phyloP scores from a whole-genome alignment of 2,329 filamentous ascomycete genomes.

The Pseudogymnoascus sp. region DNA sequence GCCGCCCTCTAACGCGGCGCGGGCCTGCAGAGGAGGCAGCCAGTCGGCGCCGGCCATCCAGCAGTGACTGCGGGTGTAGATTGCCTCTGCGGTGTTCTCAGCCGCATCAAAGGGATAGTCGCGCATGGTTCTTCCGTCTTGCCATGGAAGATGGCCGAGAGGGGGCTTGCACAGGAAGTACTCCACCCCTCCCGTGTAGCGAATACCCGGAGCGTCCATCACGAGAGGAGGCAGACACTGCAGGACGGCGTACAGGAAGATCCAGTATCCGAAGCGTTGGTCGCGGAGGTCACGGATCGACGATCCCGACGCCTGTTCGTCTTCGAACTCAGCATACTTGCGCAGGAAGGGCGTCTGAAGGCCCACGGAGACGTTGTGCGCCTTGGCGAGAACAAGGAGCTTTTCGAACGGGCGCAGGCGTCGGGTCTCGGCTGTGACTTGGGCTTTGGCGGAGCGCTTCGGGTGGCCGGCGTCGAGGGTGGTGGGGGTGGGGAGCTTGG shows the following conservation, averaged over 20 bases:
- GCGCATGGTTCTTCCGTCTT: slow-evolving; percentile 58
- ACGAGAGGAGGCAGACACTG: slow-evolving; percentile 74
- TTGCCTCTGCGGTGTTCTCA: slow-evolving; percentile 56
- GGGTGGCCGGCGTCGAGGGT: slow-evolving; percentile 59
- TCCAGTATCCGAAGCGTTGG: slow-evolving; percentile 69
- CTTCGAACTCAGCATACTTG: slow-evolving; percentile 66
- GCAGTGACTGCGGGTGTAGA: slow-evolving; percentile 63
- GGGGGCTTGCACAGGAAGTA: slow-evolving; percentile 77
- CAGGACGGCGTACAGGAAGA: slow-evolving; percentile 73
- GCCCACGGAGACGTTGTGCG: slow-evolving; percentile 62
- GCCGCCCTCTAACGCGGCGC: background rate
- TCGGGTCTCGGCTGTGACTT: slow-evolving; percentile 63
- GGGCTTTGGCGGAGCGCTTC: slow-evolving; percentile 64
- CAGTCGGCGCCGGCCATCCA: slow-evolving; percentile 60
- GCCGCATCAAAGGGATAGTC: slow-evolving; percentile 56
- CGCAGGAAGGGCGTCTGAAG: slow-evolving; percentile 57
- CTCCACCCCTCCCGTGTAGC: slow-evolving; percentile 65
- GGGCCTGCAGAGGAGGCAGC: slow-evolving; percentile 27
- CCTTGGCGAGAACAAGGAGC: slow-evolving; percentile 67
- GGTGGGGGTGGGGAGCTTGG: slow-evolving; percentile 65
- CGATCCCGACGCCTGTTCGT: slow-evolving; percentile 59
- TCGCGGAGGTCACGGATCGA: slow-evolving; percentile 62
- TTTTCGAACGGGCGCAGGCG: slow-evolving; percentile 75
- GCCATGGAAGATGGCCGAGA: slow-evolving; percentile 67
- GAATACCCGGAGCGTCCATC: slow-evolving; percentile 65